phyloP scores from a whole-genome alignment of 1,139 yeast genomes.

The Pichia sp. region DNA sequence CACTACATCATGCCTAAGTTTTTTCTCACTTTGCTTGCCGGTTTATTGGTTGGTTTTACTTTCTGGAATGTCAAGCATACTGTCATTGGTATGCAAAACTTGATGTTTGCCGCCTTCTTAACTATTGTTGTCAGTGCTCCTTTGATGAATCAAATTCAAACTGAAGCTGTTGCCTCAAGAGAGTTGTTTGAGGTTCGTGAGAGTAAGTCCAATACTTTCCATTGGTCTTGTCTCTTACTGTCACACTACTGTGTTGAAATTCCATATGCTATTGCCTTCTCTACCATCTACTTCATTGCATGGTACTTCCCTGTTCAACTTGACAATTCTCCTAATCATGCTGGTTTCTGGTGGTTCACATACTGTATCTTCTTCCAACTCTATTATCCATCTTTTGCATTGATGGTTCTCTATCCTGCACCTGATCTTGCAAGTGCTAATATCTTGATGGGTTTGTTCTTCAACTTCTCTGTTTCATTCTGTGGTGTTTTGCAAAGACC shows the following conservation, averaged over 20 bases:
- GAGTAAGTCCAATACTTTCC: constrained; percentile 56
- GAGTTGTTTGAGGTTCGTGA: constrained; percentile 58
- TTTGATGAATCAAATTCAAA: constrained; percentile 49
- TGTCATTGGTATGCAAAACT: constrained; percentile 45
- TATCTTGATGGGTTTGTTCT: constrained; percentile 44
- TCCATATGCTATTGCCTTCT: constrained; percentile 47
- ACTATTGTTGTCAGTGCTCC: constrained; percentile 44
- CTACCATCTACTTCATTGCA: constrained; percentile 44
- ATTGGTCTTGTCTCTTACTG: constrained; percentile 51
- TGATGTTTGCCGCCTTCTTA: constrained; percentile 45
- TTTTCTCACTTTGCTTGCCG: constrained; percentile 26
- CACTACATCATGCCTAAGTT: constrained; percentile 40
- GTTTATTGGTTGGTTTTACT: constrained; percentile 41
- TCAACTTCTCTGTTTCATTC: constrained; percentile 47
- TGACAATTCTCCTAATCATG: constrained; percentile 34
- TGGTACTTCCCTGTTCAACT: constrained; percentile 54
- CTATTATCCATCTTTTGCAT: constrained; percentile 47
- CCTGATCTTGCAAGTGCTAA: constrained; percentile 58
- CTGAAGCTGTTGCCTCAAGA: constrained; percentile 45
- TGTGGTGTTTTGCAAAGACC: constrained; percentile 60
- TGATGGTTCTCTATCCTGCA: constrained; percentile 44
- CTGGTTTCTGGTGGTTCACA: constrained; percentile 47
- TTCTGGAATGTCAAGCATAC: constrained; percentile 29
- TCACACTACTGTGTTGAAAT: constrained; percentile 47
- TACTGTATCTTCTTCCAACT: constrained; percentile 47